Percentiles rank a stretch among this genome's conserved stretches.
phyloP scores from a whole-genome alignment of 495 filamentous ascomycete genomes.

The Parmelia sp. region DNA sequence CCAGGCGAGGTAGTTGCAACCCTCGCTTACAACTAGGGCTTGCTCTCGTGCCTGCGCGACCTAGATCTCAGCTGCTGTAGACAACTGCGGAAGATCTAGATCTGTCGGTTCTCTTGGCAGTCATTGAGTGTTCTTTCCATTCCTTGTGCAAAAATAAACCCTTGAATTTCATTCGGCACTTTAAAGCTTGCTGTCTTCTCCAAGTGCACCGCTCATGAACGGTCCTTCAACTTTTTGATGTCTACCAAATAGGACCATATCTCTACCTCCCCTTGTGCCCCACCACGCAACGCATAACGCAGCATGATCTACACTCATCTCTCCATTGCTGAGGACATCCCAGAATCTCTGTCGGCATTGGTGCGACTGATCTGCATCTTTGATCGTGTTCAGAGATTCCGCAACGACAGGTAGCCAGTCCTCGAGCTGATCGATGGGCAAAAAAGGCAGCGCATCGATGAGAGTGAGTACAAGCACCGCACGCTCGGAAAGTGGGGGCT shows the following conservation, averaged over 20 bases:
- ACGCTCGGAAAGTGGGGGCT: slow-evolving; percentile 64
- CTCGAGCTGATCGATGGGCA: slow-evolving; percentile 63
- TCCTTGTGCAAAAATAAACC: neutral
- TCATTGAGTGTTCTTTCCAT: neutral
- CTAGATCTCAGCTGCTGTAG: neutral
- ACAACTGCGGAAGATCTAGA: neutral
- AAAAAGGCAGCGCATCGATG: slow-evolving; percentile 72
- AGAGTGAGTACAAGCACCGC: slow-evolving; percentile 72
- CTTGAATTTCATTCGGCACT: neutral
- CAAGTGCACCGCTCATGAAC: slow-evolving; percentile 58
- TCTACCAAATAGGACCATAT: slow-evolving; percentile 54
- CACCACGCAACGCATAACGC: slow-evolving; percentile 85
- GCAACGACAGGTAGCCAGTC: slow-evolving; percentile 72
- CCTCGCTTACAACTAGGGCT: neutral
- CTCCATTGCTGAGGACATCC: slow-evolving; percentile 74
- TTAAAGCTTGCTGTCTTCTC: slow-evolving; percentile 27
- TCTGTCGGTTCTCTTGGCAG: neutral
- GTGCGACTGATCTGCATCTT: slow-evolving; percentile 55
- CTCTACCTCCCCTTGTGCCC: slow-evolving; percentile 62
- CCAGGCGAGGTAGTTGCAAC: too few species aligned
- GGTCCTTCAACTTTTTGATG: slow-evolving; percentile 30
- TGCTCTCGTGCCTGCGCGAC: neutral
- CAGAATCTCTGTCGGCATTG: slow-evolving; percentile 71
- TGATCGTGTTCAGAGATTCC: slow-evolving; percentile 56
- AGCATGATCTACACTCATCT: slow-evolving; percentile 87